A percentile compares a stretch with the other conserved stretches of the same genome.
These are phyloP conservation scores for Backusella psychrophila DNA, from an alignment of 192 early-diverging fungal species.

Conservation along the genomic window DNA sequence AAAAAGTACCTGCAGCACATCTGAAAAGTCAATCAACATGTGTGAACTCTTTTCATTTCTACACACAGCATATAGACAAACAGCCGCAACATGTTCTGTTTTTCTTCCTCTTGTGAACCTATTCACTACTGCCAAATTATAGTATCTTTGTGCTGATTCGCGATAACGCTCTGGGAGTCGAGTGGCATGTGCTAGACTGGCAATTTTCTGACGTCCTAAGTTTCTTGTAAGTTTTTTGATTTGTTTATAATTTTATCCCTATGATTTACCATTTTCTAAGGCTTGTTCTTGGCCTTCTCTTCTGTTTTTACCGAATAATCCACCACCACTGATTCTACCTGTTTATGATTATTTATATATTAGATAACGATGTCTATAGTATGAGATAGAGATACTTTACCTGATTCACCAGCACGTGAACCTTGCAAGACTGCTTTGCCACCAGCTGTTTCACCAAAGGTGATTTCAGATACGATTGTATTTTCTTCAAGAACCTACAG, in stretches of 20 bases:
- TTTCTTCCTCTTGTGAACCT: conserved; percentile 84
- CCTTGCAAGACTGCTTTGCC: conserved; percentile 85
- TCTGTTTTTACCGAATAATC: conserved; percentile 43
- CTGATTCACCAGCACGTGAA: conserved; percentile 49
- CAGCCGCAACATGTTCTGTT: conserved; percentile 73
- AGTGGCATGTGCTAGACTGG: conserved; percentile 69
- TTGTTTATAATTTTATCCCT: too few species aligned
- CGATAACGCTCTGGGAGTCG: conserved; percentile 70
- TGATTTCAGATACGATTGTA: conserved; percentile 87
- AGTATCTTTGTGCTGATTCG: conserved; percentile 83
- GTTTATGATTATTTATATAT: neutral
- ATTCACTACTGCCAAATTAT: conserved; percentile 76
- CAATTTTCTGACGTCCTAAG: conserved; percentile 69
- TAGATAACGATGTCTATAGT: too few species aligned
- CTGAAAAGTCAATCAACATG: conserved; percentile 97
- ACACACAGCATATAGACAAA: conserved; percentile 91
- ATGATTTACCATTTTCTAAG: conserved; percentile 47
- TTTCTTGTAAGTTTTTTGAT: neutral
- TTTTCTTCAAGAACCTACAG: conserved; percentile 89
- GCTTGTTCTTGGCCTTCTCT: conserved; percentile 72
- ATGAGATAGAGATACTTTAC: neutral
- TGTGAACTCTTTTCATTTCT: conserved; percentile 79
- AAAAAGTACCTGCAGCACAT: conserved; percentile 63
- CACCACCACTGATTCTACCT: conserved; percentile 42
- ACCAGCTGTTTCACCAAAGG: conserved; percentile 81